Conservation (phyloP, 1,284 basidiomycete species). For the Rhodotorula sp. region DNA sequence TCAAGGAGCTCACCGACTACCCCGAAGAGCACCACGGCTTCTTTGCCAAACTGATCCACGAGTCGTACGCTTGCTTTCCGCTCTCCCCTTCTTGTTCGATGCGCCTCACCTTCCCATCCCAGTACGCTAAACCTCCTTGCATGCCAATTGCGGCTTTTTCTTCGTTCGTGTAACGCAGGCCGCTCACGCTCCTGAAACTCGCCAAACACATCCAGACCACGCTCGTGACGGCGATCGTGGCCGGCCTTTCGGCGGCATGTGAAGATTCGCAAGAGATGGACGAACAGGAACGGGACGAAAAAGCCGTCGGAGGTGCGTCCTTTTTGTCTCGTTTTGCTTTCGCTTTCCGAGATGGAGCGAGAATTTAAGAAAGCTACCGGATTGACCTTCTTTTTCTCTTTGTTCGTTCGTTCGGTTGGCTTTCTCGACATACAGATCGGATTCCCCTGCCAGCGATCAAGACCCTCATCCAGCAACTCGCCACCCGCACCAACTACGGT, state of each 20-base stretch:
- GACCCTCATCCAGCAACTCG: slow-evolving; percentile 22
- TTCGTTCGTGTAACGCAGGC: slow-evolving; percentile 53
- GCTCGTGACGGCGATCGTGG: slow-evolving; percentile 47
- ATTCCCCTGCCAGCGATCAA: slow-evolving; percentile 26
- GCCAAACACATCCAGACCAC: slow-evolving; percentile 64
- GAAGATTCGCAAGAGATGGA: slow-evolving; percentile 39
- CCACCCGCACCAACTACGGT: slow-evolving; percentile 34
- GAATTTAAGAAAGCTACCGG: too few species aligned
- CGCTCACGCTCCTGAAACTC: slow-evolving; percentile 62
- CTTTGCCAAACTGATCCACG: slow-evolving; percentile 46
- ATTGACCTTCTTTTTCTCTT: too few species aligned
- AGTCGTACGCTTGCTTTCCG: slow-evolving; percentile 24
- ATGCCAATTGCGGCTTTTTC: background rate
- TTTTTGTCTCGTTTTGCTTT: background rate
- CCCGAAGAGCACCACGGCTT: slow-evolving; percentile 59
- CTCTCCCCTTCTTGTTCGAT: background rate
- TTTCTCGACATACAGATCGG: slow-evolving; percentile 10
- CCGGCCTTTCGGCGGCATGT: slow-evolving; percentile 6
- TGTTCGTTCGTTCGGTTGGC: too few species aligned
- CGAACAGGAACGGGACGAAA: background rate
- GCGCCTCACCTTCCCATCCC: background rate
- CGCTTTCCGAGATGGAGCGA: too few species aligned
- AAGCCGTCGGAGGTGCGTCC: slow-evolving; percentile 2
- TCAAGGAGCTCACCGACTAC: slow-evolving; percentile 52
- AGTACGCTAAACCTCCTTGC: too few species aligned